A percentile compares a stretch with the other conserved stretches of the same genome.
These are phyloP conservation scores for Stagonosporopsis chrysanthemi DNA, from an alignment of 2,329 filamentous ascomycete genomes.

Conservation along the genomic window DNA sequence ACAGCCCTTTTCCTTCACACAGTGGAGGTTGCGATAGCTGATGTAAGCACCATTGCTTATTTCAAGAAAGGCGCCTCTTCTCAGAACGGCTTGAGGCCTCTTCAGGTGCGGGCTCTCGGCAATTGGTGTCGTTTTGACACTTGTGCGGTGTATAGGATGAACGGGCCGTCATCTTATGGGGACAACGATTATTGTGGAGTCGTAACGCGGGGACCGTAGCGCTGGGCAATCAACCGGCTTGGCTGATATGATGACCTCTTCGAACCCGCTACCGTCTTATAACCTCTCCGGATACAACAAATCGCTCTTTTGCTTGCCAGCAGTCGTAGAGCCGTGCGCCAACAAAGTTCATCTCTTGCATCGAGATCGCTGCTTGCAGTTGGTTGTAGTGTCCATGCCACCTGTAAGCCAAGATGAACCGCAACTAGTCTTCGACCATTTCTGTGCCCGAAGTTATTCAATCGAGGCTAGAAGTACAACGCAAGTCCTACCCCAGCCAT, in stretches of 20 bases:
- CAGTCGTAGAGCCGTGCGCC: background rate
- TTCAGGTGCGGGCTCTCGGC: background rate
- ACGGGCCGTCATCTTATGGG: constrained; percentile 5
- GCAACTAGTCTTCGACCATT: background rate
- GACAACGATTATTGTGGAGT: background rate
- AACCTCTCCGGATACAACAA: background rate
- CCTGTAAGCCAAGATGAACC: background rate
- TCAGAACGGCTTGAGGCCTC: background rate
- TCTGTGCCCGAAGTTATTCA: background rate
- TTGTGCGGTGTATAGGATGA: background rate
- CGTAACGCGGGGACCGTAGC: constrained; percentile 5
- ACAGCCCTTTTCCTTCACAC: background rate
- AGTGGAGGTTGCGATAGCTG: background rate
- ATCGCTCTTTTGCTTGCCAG: background rate
- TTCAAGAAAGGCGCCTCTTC: background rate
- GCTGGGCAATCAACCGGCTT: constrained; percentile 17
- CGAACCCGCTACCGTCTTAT: background rate
- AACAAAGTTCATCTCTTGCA: background rate
- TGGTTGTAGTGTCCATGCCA: background rate
- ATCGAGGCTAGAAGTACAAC: background rate
- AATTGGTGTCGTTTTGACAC: background rate
- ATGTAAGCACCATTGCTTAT: no score
- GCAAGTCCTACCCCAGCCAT: background rate
- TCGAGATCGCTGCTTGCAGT: background rate
- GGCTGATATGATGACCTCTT: constrained; percentile 3